phyloP scores from a whole-genome alignment of 1,284 basidiomycete species.

The Cerrena zonata region DNA sequence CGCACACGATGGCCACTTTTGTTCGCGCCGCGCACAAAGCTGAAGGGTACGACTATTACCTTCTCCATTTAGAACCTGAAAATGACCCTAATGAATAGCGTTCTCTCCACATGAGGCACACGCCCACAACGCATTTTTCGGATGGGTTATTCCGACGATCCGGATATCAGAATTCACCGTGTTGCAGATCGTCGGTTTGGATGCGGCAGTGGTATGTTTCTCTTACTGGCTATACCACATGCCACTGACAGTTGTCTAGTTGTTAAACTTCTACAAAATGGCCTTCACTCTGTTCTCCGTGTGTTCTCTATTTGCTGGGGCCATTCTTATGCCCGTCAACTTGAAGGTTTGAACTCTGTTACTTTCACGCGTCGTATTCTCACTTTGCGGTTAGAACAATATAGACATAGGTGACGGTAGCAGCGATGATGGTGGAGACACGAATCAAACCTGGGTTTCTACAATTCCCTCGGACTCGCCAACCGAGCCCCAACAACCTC shows the following conservation, averaged over 20 bases:
- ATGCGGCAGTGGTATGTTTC: conserved; percentile 79
- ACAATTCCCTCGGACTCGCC: conserved; percentile 23
- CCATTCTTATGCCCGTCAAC: conserved; percentile 86
- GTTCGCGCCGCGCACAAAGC: conserved; percentile 88
- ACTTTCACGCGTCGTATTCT: conserved; percentile 16
- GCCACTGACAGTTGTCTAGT: conserved; percentile 37
- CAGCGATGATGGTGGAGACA: conserved; percentile 41
- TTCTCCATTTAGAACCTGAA: conserved; percentile 3
- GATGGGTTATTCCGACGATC: conserved; percentile 92
- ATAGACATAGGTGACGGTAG: conserved; percentile 61
- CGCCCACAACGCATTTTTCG: conserved; percentile 79
- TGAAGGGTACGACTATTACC: conserved; percentile 65
- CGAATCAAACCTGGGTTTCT: conserved; percentile 10
- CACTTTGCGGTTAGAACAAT: too few relatives aligned
- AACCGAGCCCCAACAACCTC: conserved; percentile 12
- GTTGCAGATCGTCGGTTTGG: conserved; percentile 93
- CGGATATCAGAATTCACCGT: conserved; percentile 87
- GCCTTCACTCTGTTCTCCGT: conserved; percentile 84
- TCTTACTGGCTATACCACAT: conserved; percentile 3
- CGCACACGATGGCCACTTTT: conserved; percentile 83
- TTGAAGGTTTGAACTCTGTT: conserved; percentile 54
- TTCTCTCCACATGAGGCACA: conserved; percentile 89
- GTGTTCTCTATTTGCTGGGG: conserved; percentile 76
- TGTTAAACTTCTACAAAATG: conserved; percentile 93
- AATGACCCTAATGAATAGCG: conserved; percentile 39